Percentiles rank a stretch among this genome's conserved stretches.
Evolutionary conservation across 2,329 filamentous ascomycete genomes (phyloP).

Genomic region (Thermoascus crustaceus): DNA sequence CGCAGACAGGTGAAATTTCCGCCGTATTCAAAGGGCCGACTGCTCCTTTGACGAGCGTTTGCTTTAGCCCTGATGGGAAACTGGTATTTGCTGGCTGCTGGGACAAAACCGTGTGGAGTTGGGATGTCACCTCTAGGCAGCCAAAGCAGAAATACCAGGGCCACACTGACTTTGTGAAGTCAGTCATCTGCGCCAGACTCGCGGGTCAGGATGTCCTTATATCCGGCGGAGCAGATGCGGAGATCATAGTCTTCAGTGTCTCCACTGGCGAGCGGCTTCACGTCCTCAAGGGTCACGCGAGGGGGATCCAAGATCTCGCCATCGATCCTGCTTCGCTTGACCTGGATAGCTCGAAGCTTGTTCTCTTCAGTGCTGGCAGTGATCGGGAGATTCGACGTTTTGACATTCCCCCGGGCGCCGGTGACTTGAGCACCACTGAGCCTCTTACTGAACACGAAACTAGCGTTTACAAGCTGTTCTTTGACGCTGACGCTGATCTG

Average conservation of each 20-base stretch:
- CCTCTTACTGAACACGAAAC: constrained; percentile 77
- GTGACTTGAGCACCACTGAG: constrained; percentile 49
- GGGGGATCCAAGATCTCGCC: constrained; percentile 71
- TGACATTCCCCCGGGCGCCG: constrained; percentile 21
- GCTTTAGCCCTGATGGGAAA: constrained; percentile 52
- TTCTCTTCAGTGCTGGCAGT: constrained; percentile 72
- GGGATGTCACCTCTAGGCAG: constrained; percentile 55
- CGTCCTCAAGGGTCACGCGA: constrained; percentile 66
- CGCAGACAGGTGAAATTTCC: constrained; percentile 38
- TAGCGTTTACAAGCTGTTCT: constrained; percentile 72
- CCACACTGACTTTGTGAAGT: constrained; percentile 87
- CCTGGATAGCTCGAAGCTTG: constrained; percentile 31
- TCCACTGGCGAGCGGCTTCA: constrained; percentile 60
- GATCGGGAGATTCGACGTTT: constrained; percentile 70
- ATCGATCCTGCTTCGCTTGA: constrained; percentile 59
- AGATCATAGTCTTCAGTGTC: constrained; percentile 77
- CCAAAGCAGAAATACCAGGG: constrained; percentile 58
- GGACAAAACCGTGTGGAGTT: constrained; percentile 89
- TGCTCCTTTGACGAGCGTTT: constrained; percentile 71
- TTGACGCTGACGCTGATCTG: constrained; percentile 64
- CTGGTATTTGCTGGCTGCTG: constrained; percentile 78
- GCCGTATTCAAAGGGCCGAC: constrained; percentile 62
- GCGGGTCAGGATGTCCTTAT: constrained; percentile 56
- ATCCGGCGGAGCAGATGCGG: constrained; percentile 69
- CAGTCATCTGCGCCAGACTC: constrained; percentile 57